phyloP scores from a whole-genome alignment of 805 yeast genomes.

The Dipodascus albidus region DNA sequence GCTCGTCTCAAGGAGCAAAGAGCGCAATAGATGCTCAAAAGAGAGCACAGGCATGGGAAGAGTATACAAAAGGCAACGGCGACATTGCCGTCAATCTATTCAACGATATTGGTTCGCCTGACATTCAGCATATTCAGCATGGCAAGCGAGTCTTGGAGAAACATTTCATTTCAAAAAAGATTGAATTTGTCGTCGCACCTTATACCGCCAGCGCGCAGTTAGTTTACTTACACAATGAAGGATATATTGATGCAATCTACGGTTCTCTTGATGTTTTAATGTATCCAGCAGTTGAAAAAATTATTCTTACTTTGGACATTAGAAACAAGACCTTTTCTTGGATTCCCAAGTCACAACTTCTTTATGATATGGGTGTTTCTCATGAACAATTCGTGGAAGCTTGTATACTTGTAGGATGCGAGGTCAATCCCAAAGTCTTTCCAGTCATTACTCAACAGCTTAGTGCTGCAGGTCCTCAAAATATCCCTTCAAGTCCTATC shows the following conservation, averaged over 20 bases:
- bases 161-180: conserved; percentile 40
- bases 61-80: conserved; percentile 27
- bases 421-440: conserved; percentile 55
- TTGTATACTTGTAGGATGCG: conserved; percentile 69
- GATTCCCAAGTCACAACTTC: conserved; percentile 45
- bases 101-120: conserved; percentile 15
- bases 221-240: conserved; percentile 47
- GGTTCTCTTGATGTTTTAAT: conserved; percentile 77
- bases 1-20: conserved; percentile 9
- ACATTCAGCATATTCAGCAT: conserved; percentile 10
- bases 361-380: conserved; percentile 47
- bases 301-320: conserved; percentile 63
- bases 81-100: conserved; percentile 19
- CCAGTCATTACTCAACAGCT: conserved; percentile 29
- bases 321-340: conserved; percentile 54
- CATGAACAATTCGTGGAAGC: conserved; percentile 65
- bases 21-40: conserved; percentile 20
- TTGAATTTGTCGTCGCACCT: conserved; percentile 72
- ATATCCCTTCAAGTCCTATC: conserved; percentile 12
- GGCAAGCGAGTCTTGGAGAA: conserved; percentile 37
- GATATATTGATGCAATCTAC: conserved; percentile 59
- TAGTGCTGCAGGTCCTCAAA: conserved; percentile 5
- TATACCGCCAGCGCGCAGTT: conserved; percentile 72
- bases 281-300: conserved; percentile 49
- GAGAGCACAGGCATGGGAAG: conserved; percentile 32